Evolutionary conservation across 2,329 filamentous ascomycete genomes (phyloP).

Genomic region (Xylaria polymorpha): DNA sequence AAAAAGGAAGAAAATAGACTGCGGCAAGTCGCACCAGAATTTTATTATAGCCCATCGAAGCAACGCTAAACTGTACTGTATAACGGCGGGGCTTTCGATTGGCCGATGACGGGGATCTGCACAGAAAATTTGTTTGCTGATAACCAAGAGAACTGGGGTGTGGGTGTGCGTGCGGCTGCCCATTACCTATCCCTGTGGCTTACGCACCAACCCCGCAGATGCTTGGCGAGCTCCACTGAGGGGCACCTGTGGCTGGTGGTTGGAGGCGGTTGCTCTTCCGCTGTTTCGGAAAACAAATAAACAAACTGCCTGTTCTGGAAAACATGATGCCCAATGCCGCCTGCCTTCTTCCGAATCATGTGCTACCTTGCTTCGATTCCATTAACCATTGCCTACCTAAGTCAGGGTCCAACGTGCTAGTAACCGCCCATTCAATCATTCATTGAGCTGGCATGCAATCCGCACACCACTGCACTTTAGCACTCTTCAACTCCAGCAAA

Average conservation of each 20-base stretch:
- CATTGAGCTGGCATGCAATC: conserved; percentile 36
- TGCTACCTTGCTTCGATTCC: conserved; percentile 11
- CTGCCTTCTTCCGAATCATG: conserved; percentile 7
- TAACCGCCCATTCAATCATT: conserved; percentile 38
- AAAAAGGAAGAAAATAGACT: conserved; percentile 54
- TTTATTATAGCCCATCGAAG: conserved; percentile 46
- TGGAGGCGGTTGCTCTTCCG: conserved; percentile 39
- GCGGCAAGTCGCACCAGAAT: conserved; percentile 53
- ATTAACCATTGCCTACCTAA: conserved; percentile 26
- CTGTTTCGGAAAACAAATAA: conserved; percentile 50
- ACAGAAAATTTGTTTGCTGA: conserved; percentile 13
- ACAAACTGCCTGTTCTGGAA: conserved; percentile 53
- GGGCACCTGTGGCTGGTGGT: conserved; percentile 39
- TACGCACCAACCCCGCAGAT: neutral
- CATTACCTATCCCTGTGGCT: conserved; percentile 11
- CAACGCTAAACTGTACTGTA: neutral
- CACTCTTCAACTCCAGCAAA: conserved; percentile 12
- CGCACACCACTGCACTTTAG: conserved; percentile 25
- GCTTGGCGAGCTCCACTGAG: conserved; percentile 28
- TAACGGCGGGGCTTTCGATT: conserved; percentile 16
- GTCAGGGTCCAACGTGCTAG: conserved; percentile 38
- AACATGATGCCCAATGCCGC: conserved; percentile 37
- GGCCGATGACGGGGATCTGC: neutral
- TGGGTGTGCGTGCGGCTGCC: conserved; percentile 1
- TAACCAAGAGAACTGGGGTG: neutral